Evolutionary conservation across 306 rosid genomes (phyloP).

Genomic region (Datisca glomerata): DNA sequence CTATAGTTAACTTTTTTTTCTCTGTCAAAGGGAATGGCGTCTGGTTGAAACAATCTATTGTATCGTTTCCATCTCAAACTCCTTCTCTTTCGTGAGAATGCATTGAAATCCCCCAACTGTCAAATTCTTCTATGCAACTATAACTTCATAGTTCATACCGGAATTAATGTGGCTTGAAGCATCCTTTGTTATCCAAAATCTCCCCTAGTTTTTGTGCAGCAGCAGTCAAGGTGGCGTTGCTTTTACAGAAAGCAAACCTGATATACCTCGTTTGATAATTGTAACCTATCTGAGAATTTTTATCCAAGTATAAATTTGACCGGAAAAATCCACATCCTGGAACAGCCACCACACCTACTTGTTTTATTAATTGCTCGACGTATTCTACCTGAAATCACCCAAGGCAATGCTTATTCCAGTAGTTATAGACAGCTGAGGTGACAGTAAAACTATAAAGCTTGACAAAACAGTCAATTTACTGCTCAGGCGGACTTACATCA

Average conservation of each 20-base stretch:
- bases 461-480: not conserved
- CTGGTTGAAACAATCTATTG: not conserved
- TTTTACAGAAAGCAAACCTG: constrained; percentile 87
- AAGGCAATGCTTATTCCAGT: not conserved
- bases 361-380: constrained; percentile 51
- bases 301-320: constrained; percentile 17
- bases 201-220: constrained; percentile 43
- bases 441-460: too few species aligned
- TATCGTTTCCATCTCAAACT: not conserved
- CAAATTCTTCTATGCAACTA: too few species aligned
- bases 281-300: constrained; percentile 12
- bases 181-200: constrained; percentile 29
- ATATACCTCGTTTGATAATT: constrained; percentile 50
- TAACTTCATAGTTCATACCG: too few species aligned
- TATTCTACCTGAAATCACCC: constrained; percentile 46
- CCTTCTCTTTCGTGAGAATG: constrained; percentile 1
- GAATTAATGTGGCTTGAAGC: constrained; percentile 11
- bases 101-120: too few species aligned
- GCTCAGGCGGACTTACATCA: constrained; percentile 40
- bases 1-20: not conserved
- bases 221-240: constrained; percentile 42
- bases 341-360: constrained; percentile 83
- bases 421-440: too few species aligned
- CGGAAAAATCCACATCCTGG: constrained; percentile 76
- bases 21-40: not conserved